phyloP scores from a whole-genome alignment of 1,284 basidiomycete species.

The Trichosporon sp. region DNA sequence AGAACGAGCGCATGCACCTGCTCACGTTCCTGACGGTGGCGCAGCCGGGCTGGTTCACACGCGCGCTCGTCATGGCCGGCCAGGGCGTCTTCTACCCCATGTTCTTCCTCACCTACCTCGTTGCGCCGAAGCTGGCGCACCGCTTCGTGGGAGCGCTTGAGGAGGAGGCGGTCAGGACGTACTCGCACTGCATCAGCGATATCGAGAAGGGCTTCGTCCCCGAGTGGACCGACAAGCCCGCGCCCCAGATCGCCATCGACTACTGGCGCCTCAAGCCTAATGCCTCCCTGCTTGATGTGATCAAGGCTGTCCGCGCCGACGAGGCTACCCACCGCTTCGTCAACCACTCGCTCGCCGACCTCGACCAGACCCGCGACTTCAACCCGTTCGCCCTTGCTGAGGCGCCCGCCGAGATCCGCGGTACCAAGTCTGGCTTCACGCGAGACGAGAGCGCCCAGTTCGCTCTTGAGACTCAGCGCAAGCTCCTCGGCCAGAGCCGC shows the following conservation, averaged over 20 bases:
- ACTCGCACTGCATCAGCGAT: slow-evolving; percentile 75
- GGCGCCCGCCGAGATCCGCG: slow-evolving; percentile 75
- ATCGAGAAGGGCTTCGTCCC: slow-evolving; percentile 79
- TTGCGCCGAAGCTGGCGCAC: slow-evolving; percentile 78
- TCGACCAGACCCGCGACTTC: slow-evolving; percentile 67
- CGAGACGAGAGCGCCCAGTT: slow-evolving; percentile 61
- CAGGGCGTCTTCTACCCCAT: slow-evolving; percentile 84
- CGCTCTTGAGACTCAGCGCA: slow-evolving; percentile 44
- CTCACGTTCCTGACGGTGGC: slow-evolving; percentile 87
- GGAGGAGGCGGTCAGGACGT: slow-evolving; percentile 89
- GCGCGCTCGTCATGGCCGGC: slow-evolving; percentile 72
- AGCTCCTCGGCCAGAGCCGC: slow-evolving; percentile 15
- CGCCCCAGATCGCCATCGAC: slow-evolving; percentile 73
- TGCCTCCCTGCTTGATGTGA: slow-evolving; percentile 77
- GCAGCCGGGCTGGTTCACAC: slow-evolving; percentile 70
- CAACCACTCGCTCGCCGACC: slow-evolving; percentile 84
- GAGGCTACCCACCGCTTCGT: slow-evolving; percentile 89
- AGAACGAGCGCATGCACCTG: slow-evolving; percentile 92
- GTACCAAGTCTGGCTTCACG: slow-evolving; percentile 66
- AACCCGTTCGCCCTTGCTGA: slow-evolving; percentile 90
- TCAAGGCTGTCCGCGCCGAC: slow-evolving; percentile 86
- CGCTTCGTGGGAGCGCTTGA: slow-evolving; percentile 93
- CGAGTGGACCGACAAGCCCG: slow-evolving; percentile 67
- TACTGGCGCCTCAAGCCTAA: slow-evolving; percentile 78
- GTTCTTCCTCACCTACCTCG: slow-evolving; percentile 78